phyloP scores from a whole-genome alignment of 768 basidiomycete genomes.

The Lactarius deliciosus region DNA sequence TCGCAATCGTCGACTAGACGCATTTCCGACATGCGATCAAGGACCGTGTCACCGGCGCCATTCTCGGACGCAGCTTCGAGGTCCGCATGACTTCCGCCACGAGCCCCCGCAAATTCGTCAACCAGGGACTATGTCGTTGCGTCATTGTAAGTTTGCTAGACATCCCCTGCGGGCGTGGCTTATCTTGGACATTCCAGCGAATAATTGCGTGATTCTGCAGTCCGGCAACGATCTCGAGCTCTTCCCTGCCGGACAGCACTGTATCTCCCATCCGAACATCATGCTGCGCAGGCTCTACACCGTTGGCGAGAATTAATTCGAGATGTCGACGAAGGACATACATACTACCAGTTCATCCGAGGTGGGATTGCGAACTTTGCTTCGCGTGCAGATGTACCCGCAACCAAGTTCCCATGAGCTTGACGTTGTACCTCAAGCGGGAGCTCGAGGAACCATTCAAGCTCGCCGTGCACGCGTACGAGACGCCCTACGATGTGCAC shows the following conservation, averaged over 20 bases:
- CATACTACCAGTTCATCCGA: conserved; percentile 31
- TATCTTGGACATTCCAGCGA: conserved; percentile 74
- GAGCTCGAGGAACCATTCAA: conserved; percentile 53
- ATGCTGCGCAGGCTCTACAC: conserved; percentile 79
- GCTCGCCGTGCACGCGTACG: conserved; percentile 81
- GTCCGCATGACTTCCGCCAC: conserved; percentile 63
- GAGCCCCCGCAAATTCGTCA: conserved; percentile 44
- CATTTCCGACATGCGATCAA: conserved; percentile 61
- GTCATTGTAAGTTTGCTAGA: conserved; percentile 53
- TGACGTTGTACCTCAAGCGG: conserved; percentile 85
- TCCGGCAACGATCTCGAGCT: conserved; percentile 77
- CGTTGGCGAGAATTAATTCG: conserved; percentile 78
- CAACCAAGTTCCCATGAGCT: conserved; percentile 81
- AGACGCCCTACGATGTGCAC: conserved; percentile 77
- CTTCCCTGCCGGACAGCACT: conserved; percentile 79
- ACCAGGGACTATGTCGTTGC: conserved; percentile 66
- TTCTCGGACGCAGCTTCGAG: conserved; percentile 73
- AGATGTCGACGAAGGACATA: conserved; percentile 90
- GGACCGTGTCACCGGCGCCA: conserved; percentile 59
- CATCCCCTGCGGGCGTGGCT: no score
- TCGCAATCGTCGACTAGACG: conserved; percentile 82
- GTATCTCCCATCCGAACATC: conserved; percentile 80
- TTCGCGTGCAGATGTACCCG: conserved; percentile 61
- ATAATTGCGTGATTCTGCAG: conserved; percentile 84
- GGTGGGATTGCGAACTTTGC: neutral